Evolutionary conservation across 148 eudicot species (phyloP), one percentile per base, ranked within the genome.

Genomic region (Tetragonia tetragonoides): DNA sequence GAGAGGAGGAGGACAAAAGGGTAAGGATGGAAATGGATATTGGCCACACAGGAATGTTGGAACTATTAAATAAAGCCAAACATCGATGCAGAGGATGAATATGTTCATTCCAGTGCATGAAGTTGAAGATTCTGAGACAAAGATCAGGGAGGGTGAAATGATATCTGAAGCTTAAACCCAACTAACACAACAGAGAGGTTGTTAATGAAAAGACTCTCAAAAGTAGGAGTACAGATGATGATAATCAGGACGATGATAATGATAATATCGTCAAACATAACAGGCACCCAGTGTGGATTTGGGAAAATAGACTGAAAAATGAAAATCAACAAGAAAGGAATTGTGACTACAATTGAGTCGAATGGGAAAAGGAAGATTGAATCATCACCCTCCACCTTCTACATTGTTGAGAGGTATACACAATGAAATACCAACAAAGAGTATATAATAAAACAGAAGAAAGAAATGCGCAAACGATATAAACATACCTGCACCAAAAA

Each of bases 401-500:
- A 10, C 21, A 64, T 51, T n/a, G 37, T 68, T 5, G 9, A 63
- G 21, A 21, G 44, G 72, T 51, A 69, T 7, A 60, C 59, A 42
- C 24, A 41, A 6, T 40, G 8, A 20, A 42, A 42, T 41, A 61
- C 5, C 17, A 64, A 24, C 18, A 61, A 54, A 62, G 41, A 24
- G 21, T 44, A 65, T 21, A 66, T 18, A 75, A 41, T 37, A 57
- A 56, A 6, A 20, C 17, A 41, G n/a, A 66, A 57, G 65, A 78
- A 49, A 23, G 49, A 49, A 64, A 70, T 53, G 74, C 73, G 42
- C 23, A 24, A 28, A 6, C 49, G 23, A 24, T 73, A 62, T 9
- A 23, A 8, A 20, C 73, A 59, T 81, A 95, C 99, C 99, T 93
- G 79, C 87, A 75, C 86, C 81, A 63, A 89, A 96, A 34, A 93